Percentiles rank a stretch among this genome's conserved stretches.
Conservation (phyloP, 2,329 filamentous ascomycete genomes). For the Diaporthe capsici region DNA sequence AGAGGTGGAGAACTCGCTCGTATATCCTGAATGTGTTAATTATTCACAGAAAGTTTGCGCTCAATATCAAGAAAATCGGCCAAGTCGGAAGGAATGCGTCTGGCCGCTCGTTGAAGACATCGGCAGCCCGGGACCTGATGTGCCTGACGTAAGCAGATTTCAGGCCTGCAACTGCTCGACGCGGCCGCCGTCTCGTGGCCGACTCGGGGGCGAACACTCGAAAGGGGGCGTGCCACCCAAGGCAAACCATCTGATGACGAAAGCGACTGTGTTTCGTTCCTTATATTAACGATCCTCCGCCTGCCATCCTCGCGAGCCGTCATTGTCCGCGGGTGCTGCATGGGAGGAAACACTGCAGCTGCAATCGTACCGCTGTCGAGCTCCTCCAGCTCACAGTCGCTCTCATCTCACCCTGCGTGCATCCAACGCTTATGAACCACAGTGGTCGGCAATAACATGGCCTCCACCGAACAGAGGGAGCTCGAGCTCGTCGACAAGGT, state of each 20-base stretch:
- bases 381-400: slow-evolving; percentile 19
- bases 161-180: slow-evolving; percentile 26
- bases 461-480: slow-evolving; percentile 76
- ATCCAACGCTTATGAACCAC: neutral
- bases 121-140: slow-evolving; percentile 4
- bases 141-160: slow-evolving; percentile 29
- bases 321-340: neutral
- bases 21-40: neutral
- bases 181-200: slow-evolving; percentile 27
- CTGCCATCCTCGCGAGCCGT: no score
- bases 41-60: neutral
- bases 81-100: neutral
- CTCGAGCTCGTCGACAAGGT: slow-evolving; percentile 87
- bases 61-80: neutral
- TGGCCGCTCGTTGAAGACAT: no score
- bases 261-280: neutral
- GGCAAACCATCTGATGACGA: slow-evolving; percentile 28
- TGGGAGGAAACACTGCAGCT: slow-evolving; percentile 7
- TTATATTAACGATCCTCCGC: neutral
- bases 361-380: neutral
- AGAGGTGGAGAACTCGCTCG: no score
- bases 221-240: slow-evolving; percentile 14
- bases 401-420: neutral
- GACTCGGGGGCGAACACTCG: slow-evolving; percentile 12
- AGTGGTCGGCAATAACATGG: slow-evolving; percentile 26